Evolutionary conservation across 352 stramenopile species (phyloP).

Genomic region (Phytophthora ohioensis): DNA sequence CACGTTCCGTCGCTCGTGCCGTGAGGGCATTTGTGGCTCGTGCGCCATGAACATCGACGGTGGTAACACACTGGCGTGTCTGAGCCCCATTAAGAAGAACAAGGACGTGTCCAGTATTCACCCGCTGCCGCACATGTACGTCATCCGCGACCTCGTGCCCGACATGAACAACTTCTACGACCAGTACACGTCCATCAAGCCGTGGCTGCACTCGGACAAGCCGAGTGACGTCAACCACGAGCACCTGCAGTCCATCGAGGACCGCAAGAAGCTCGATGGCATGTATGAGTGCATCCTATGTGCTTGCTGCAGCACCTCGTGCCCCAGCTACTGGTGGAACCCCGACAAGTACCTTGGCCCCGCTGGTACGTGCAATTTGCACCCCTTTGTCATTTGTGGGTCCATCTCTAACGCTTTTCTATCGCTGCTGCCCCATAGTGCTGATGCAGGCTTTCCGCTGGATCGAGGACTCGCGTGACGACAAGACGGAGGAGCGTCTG

Average conservation of each 20-base stretch:
- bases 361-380: constrained; percentile 55
- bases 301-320: constrained; percentile 99
- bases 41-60: constrained; percentile 99
- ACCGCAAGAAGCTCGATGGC: constrained; percentile 99
- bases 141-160: constrained; percentile 99
- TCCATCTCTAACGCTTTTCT: constrained; percentile 11
- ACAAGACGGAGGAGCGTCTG: constrained; percentile 96
- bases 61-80: constrained; percentile 98
- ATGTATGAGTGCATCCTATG: constrained; percentile 99
- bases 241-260: constrained; percentile 93
- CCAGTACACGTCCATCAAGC: constrained; percentile 98
- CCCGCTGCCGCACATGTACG: constrained; percentile 99
- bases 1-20: constrained; percentile 98
- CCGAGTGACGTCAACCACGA: constrained; percentile 89
- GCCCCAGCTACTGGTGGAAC: constrained; percentile 99
- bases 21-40: constrained; percentile 99
- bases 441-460: constrained; percentile 97
- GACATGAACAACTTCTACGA: constrained; percentile 99
- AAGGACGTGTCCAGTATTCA: constrained; percentile 97
- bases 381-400: not conserved
- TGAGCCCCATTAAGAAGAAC: constrained; percentile 97
- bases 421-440: constrained; percentile 49
- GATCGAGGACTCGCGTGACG: constrained; percentile 99
- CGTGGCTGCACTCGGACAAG: constrained; percentile 97
- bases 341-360: constrained; percentile 95